Percentiles rank a stretch among this genome's conserved stretches.
Evolutionary conservation across 2,329 filamentous ascomycete genomes (phyloP).

Genomic region (Diaporthe sp.): DNA sequence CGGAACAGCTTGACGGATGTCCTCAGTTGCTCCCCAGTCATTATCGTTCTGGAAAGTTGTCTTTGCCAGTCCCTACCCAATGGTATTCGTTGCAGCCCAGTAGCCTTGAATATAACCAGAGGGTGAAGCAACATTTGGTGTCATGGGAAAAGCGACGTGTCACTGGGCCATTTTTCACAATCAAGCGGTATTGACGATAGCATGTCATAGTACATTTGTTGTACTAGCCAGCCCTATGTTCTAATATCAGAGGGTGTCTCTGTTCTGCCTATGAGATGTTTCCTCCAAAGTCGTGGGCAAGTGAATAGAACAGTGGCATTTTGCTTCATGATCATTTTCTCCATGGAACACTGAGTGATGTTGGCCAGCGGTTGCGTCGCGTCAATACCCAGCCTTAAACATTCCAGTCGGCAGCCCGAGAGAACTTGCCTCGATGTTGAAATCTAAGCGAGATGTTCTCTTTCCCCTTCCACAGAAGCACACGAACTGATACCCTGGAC

Average conservation of each 20-base stretch:
- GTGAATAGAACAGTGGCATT: constrained; percentile 40
- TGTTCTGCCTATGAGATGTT: constrained; percentile 39
- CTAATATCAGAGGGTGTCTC: constrained; percentile 41
- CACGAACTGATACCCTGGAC: constrained; percentile 36
- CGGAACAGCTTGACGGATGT: not conserved
- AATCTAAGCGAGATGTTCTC: constrained; percentile 34
- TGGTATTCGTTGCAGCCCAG: too few relatives aligned
- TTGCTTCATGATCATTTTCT: constrained; percentile 33
- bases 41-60: not conserved
- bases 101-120: too few relatives aligned
- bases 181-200: not conserved
- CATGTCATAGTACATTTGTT: constrained; percentile 37
- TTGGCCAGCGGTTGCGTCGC: constrained; percentile 17
- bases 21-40: not conserved
- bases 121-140: not conserved
- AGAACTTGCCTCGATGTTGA: constrained; percentile 38
- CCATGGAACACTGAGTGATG: constrained; percentile 28
- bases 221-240: constrained; percentile 39
- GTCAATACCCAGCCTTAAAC: constrained; percentile 37
- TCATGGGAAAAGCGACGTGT: not conserved
- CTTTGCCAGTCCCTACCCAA: not conserved
- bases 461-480: constrained; percentile 6
- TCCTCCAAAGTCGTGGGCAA: constrained; percentile 39
- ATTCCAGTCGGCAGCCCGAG: constrained; percentile 34
- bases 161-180: not conserved